phyloP scores from a whole-genome alignment of 2,329 filamentous ascomycete genomes.

The Fusarium chuoi region DNA sequence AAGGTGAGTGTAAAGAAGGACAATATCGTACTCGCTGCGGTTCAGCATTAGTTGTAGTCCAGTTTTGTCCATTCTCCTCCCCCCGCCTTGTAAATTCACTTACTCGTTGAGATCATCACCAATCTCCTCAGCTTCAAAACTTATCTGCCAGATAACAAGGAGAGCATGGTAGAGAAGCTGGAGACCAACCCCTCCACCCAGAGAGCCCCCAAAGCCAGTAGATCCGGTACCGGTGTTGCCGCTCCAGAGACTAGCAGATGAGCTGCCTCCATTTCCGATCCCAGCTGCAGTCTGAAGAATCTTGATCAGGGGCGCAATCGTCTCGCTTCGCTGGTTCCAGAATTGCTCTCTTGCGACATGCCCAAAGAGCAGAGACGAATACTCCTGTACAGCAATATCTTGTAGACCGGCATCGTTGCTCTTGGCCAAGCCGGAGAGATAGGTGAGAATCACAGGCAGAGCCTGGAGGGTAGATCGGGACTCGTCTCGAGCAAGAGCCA shows the following conservation, averaged over 20 bases:
- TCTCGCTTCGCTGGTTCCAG: slow-evolving; percentile 91
- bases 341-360: slow-evolving; percentile 81
- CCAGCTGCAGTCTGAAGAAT: slow-evolving; percentile 84
- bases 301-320: slow-evolving; percentile 81
- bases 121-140: slow-evolving; percentile 84
- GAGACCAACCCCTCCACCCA: slow-evolving; percentile 86
- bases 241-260: slow-evolving; percentile 70
- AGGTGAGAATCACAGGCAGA: slow-evolving; percentile 84
- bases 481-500: slow-evolving; percentile 73
- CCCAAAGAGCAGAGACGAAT: slow-evolving; percentile 84
- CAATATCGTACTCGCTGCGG: slow-evolving; percentile 83
- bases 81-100: slow-evolving; percentile 47
- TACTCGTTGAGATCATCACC: slow-evolving; percentile 86
- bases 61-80: not conserved
- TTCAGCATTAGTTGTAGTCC: slow-evolving; percentile 25
- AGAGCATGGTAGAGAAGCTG: slow-evolving; percentile 95
- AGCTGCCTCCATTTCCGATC: slow-evolving; percentile 72
- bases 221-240: slow-evolving; percentile 63
- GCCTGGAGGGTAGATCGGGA: slow-evolving; percentile 76
- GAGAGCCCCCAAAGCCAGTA: slow-evolving; percentile 68
- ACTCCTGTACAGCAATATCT: slow-evolving; percentile 93
- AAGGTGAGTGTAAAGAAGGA: slow-evolving; percentile 91
- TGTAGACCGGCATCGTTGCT: slow-evolving; percentile 89
- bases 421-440: slow-evolving; percentile 85
- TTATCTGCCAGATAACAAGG: slow-evolving; percentile 94